Base-by-base conservation (phyloP, 2,329 filamentous ascomycete genomes). In the Scedosporium apiospermum region DNA sequence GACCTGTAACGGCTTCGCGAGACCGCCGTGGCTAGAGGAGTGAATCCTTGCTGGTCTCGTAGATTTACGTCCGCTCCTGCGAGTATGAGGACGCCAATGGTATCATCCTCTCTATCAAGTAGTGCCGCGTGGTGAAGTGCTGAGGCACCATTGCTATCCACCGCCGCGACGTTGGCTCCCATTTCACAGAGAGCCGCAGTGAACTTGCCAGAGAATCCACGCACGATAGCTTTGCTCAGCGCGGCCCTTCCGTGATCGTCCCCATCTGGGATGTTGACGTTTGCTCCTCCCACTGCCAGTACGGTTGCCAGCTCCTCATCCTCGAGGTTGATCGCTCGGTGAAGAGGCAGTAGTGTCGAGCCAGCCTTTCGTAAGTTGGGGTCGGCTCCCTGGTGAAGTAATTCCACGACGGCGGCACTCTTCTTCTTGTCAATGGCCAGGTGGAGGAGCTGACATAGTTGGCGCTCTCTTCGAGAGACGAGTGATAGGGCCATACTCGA, bases 121-220 rank as follows among this genome's bases (percentile, higher is more conserved):
- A 60, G 63, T 21, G 68, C 68, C 23, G 67, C 67, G 60, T 68
- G 63, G 62, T 70, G 68, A 6, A 70, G 59, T 4, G 66, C 67
- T 2, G 68, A 65, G 16, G 64, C 63, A 3, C 68, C 68, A 23
- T 63, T n/a, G 30, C 38, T 58, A 63, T 69, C 68, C 6, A 65
- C 61, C 12, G 67, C 67, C 26, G 68, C 62, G n/a, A 65, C 30
- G 9, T 57, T 23, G 4, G 69, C 69, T 6, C 67, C 67, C 10
- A 69, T 64, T 44, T 69, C 68, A 58, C 67, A 69, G 38, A 69
- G 61, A 3, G 68, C 57, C 5, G 66, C 61, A 34, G 67, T 61
- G 49, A 68, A 67, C 41, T 68, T 67, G 27, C 65, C 65, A 5
- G 67, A 64, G 34, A 69, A 68, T 6, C 58, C 55, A 38, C 61